A percentile compares a stretch with the other conserved stretches of the same genome.
phyloP scores from a whole-genome alignment of 352 stramenopile genomes.

The Phytophthora crassamura region DNA sequence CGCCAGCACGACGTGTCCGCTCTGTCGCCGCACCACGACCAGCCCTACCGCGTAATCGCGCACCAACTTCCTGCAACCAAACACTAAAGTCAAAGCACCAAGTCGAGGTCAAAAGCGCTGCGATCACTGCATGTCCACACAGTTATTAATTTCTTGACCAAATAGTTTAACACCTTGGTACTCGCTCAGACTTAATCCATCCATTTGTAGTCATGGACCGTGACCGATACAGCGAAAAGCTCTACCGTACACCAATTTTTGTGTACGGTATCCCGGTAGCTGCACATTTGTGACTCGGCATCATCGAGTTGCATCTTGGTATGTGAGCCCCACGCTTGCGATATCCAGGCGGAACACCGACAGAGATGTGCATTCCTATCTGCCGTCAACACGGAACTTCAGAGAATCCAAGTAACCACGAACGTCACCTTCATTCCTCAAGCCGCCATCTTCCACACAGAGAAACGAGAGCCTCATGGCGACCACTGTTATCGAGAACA shows the following conservation, averaged over 20 bases:
- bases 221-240: too few species aligned
- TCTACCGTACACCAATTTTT: too few species aligned
- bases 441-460: constrained; percentile 4
- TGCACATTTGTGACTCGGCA: too few species aligned
- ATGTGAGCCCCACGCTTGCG: neutral
- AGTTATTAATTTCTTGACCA: neutral
- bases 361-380: constrained; percentile 13
- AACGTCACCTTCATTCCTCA: constrained; percentile 12
- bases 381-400: constrained; percentile 28
- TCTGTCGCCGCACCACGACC: constrained; percentile 47
- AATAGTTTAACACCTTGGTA: too few species aligned
- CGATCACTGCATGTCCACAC: neutral
- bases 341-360: constrained; percentile 14
- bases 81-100: neutral
- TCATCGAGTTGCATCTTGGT: too few species aligned
- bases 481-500: constrained; percentile 27
- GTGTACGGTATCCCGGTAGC: too few species aligned
- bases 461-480: constrained; percentile 5
- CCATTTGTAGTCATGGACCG: too few species aligned
- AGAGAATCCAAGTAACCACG: constrained; percentile 8
- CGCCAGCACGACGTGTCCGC: constrained; percentile 61
- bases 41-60: constrained; percentile 19
- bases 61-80: neutral
- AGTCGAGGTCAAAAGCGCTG: neutral
- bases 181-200: too few species aligned